Conservation (phyloP, 306 rosid species). For the Rubus idaeus region DNA sequence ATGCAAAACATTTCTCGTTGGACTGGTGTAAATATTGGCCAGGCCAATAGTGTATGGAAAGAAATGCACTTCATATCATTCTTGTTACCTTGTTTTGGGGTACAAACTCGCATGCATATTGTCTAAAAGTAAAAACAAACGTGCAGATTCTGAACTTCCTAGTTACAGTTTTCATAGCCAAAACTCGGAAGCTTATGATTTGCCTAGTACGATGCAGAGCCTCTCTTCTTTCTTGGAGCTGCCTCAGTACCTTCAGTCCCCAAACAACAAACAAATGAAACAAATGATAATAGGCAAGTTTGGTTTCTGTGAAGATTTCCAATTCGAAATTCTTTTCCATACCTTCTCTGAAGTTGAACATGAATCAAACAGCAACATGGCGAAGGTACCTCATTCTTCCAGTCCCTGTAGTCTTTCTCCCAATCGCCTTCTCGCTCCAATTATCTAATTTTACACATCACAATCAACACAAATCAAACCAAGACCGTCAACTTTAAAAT, state of each 20-base stretch:
- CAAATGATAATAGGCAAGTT: not conserved
- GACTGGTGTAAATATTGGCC: not conserved
- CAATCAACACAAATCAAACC: not conserved
- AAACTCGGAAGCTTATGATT: not conserved
- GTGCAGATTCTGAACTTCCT: not conserved
- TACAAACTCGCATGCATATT: not conserved
- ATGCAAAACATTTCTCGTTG: slow-evolving; percentile 1
- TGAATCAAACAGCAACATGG: slow-evolving; percentile 7
- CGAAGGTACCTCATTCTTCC: slow-evolving; percentile 12
- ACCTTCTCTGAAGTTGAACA: slow-evolving; percentile 10
- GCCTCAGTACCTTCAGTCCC: not conserved
- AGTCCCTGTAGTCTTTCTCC: slow-evolving; percentile 7
- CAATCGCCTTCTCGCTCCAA: slow-evolving; percentile 5
- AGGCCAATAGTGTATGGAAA: not conserved
- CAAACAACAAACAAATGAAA: not conserved
- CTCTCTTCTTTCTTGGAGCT: slow-evolving; percentile 8
- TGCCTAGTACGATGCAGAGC: not conserved
- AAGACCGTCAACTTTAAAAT: not conserved
- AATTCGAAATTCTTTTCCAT: not conserved
- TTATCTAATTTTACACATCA: not conserved
- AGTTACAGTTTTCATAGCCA: not conserved
- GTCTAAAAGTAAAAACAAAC: not conserved
- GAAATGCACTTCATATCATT: not conserved
- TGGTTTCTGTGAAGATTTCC: not conserved
- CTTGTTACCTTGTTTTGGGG: not conserved